Evolutionary conservation across 2,329 filamentous ascomycete species (phyloP), one percentile per base, ranked within the genome.

Genomic region (Phialophora macrospora): DNA sequence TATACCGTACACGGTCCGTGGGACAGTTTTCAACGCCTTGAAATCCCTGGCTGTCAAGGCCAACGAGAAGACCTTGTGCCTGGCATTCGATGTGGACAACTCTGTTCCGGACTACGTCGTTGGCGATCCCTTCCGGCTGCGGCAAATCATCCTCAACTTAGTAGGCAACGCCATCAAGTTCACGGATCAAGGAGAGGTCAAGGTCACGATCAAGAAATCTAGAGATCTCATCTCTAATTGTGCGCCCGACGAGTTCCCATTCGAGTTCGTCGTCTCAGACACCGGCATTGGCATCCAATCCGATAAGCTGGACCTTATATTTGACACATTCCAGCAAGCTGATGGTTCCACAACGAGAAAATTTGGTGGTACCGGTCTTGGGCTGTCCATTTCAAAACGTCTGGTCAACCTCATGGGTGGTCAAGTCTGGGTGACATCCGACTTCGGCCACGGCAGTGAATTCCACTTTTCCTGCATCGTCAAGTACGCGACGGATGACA

Each of bases 161-260:
- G 94, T 98, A 61, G 95, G 95, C 75, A 99, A 99, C 74, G 94
- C 95, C 62, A 97, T 99, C 83, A 99, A 99, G 77, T 99, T 99
- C 78, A 98, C 95, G 2, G 94, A 98, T 78, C 90, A 96, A 73
- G 95, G 95, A 68, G 93, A 97, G 77, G 95, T 99, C 73, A 96
- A 93, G 77, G 87, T 98, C 60, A 93, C 90, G n/a, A 97, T 98
- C 72, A 88, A 89, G 74, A 84, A 88, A 79, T 83, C 91, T 32
- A 83, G 87, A 68, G 84, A 88, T 20, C 61, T 72, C 38, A 54
- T 72, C 4, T 65, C 60, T 3, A 83, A 87, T 49, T 90, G 87
- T 73, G 84, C 84, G 12, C 82, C 84, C 11, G 89, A 90, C 72
- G 91, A 97, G 77, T 97, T 96, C 73, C 90, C 93, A 30, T 94